phyloP scores from a whole-genome alignment of 352 stramenopile genomes.

The Globisporangium splendens region DNA sequence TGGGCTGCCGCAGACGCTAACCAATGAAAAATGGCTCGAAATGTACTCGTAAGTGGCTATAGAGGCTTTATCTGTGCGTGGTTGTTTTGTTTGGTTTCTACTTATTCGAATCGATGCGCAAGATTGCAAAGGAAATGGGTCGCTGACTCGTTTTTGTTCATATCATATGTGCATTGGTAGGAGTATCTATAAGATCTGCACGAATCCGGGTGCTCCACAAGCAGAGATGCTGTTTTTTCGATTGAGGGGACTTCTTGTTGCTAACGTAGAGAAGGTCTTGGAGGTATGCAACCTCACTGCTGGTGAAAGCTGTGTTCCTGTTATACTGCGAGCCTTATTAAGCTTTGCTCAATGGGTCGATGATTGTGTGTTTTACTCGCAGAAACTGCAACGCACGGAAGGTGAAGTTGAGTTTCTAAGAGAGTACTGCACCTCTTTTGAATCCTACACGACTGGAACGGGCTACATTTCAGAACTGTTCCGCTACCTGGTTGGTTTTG shows the following conservation, averaged over 20 bases:
- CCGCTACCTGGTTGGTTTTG: constrained; percentile 51
- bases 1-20: constrained; percentile 57
- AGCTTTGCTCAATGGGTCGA: neutral
- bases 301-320: too few relatives aligned
- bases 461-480: constrained; percentile 85
- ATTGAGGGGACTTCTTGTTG: constrained; percentile 60
- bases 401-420: constrained; percentile 67
- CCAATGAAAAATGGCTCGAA: constrained; percentile 81
- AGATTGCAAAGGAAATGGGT: too few relatives aligned
- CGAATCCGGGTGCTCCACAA: constrained; percentile 72
- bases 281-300: constrained; percentile 18
- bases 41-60: constrained; percentile 80
- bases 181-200: constrained; percentile 88
- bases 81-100: neutral
- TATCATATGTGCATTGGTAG: too few relatives aligned
- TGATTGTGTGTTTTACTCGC: neutral
- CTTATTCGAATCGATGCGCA: too few relatives aligned
- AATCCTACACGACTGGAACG: constrained; percentile 68
- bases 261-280: constrained; percentile 62
- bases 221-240: constrained; percentile 84
- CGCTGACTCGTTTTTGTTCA: too few relatives aligned
- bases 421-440: constrained; percentile 65
- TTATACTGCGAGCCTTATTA: too few relatives aligned
- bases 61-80: neutral
- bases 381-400: constrained; percentile 53